Conservation (phyloP, 768 basidiomycete species). For the Boletus reticuloceps region DNA sequence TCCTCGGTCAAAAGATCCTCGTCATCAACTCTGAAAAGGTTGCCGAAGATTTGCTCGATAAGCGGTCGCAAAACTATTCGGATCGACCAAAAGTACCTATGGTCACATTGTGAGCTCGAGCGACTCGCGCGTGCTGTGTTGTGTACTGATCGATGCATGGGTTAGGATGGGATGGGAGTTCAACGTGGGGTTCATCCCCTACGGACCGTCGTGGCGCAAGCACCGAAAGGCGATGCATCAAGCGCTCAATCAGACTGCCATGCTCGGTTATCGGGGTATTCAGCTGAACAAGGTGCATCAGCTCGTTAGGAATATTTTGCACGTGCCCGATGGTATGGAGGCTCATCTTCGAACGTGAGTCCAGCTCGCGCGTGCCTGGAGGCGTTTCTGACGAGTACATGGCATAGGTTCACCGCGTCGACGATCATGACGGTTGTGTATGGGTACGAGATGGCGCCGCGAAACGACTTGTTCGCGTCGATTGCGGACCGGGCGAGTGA, state of each 20-base stretch:
- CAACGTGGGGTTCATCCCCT: conserved; percentile 34
- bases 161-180: conserved; percentile 39
- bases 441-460: conserved; percentile 33
- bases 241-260: conserved; percentile 29
- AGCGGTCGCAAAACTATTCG: conserved; percentile 28
- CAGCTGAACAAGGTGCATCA: conserved; percentile 33
- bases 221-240: conserved; percentile 39
- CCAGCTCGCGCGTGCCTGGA: background rate
- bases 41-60: conserved; percentile 28
- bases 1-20: conserved; percentile 21
- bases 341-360: conserved; percentile 21
- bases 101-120: conserved; percentile 16
- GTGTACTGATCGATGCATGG: background rate
- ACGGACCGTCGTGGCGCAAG: conserved; percentile 37
- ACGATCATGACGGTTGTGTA: conserved; percentile 34
- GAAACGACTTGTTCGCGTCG: conserved; percentile 31
- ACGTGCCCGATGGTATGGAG: conserved; percentile 26
- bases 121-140: too few relatives aligned
- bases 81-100: conserved; percentile 26
- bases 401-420: conserved; percentile 25
- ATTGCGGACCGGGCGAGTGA: conserved; percentile 31
- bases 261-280: conserved; percentile 29
- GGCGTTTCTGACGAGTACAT: background rate
- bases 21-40: conserved; percentile 25
- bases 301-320: conserved; percentile 30